Evolutionary conservation across 2,329 filamentous ascomycete genomes (phyloP).

Genomic region (Hirsutella thompsonii): DNA sequence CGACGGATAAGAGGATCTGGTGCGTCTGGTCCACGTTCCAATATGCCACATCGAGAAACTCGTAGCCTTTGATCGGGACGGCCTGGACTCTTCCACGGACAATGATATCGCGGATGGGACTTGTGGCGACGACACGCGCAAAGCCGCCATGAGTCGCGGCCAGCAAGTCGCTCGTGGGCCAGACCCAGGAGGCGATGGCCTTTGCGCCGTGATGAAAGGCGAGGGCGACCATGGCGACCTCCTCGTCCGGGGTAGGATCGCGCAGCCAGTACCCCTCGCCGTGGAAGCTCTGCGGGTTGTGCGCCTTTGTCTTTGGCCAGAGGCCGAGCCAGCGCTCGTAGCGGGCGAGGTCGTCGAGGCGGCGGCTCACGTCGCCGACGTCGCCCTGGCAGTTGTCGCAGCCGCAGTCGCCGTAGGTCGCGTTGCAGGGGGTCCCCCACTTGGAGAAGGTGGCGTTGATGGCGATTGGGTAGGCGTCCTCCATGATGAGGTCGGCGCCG

Average conservation of each 20-base stretch:
- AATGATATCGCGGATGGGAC: slow-evolving; percentile 25
- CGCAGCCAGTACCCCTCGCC: slow-evolving; percentile 34
- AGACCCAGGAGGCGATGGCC: slow-evolving; percentile 31
- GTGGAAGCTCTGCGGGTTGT: slow-evolving; percentile 33
- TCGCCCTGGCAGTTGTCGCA: slow-evolving; percentile 45
- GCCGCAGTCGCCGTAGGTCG: slow-evolving; percentile 48
- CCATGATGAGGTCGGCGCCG: slow-evolving; percentile 46
- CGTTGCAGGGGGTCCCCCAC: slow-evolving; percentile 44
- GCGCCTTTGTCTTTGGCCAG: slow-evolving; percentile 28
- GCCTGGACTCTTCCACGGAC: slow-evolving; percentile 15
- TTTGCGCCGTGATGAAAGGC: slow-evolving; percentile 32
- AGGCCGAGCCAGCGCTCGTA: slow-evolving; percentile 28
- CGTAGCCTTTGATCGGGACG: slow-evolving; percentile 1
- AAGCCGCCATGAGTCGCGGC: slow-evolving; percentile 25
- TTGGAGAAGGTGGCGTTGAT: slow-evolving; percentile 40
- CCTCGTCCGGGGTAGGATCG: slow-evolving; percentile 29
- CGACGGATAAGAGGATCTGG: slow-evolving; percentile 9
- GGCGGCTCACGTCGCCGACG: slow-evolving; percentile 35
- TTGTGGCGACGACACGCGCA: slow-evolving; percentile 20
- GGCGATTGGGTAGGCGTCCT: slow-evolving; percentile 46
- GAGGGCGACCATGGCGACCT: slow-evolving; percentile 29
- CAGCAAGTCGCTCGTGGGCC: slow-evolving; percentile 23
- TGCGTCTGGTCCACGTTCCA: slow-evolving; percentile 6
- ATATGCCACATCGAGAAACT: slow-evolving; percentile 10
- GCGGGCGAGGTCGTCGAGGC: slow-evolving; percentile 23